phyloP scores from a whole-genome alignment of 441 rosid genomes.

The Adansonia grandidieri region DNA sequence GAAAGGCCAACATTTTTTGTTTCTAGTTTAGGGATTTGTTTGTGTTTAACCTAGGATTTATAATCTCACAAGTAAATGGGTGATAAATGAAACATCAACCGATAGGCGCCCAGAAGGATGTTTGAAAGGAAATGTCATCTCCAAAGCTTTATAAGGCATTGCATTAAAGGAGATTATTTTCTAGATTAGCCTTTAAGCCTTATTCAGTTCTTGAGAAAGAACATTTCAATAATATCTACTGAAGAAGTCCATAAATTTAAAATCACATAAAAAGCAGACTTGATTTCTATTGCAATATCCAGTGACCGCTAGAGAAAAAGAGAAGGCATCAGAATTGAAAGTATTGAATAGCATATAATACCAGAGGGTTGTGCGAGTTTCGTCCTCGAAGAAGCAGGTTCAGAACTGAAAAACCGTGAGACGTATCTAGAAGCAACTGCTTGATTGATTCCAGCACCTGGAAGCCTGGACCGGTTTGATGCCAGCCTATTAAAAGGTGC shows the following conservation, averaged over 20 bases:
- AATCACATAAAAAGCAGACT: no score
- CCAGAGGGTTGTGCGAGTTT: conserved; percentile 68
- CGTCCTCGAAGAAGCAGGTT: conserved; percentile 66
- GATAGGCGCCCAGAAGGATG: conserved; percentile 4
- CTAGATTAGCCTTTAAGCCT: conserved; percentile 1
- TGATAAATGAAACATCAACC: conserved; percentile 12
- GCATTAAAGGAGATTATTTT: not conserved
- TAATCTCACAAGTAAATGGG: conserved; percentile 7
- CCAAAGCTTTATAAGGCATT: not conserved
- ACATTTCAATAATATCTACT: conserved; percentile 8
- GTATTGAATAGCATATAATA: conserved; percentile 33
- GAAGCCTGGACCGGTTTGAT: conserved; percentile 71
- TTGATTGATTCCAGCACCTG: conserved; percentile 68
- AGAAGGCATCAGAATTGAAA: conserved; percentile 22
- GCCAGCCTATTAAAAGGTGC: conserved; percentile 75
- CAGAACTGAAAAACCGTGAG: conserved; percentile 73
- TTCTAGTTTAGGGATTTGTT: not conserved
- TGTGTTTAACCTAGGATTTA: not conserved
- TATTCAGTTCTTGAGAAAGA: conserved; percentile 14
- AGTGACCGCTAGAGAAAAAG: not conserved
- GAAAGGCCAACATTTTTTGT: not conserved
- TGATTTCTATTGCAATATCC: conserved; percentile 1
- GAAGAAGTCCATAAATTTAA: no score
- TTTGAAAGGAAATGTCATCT: not conserved
- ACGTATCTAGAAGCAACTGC: conserved; percentile 88